Conservation (phyloP, 257 asterid species). For the Marsdenia floribunda region DNA sequence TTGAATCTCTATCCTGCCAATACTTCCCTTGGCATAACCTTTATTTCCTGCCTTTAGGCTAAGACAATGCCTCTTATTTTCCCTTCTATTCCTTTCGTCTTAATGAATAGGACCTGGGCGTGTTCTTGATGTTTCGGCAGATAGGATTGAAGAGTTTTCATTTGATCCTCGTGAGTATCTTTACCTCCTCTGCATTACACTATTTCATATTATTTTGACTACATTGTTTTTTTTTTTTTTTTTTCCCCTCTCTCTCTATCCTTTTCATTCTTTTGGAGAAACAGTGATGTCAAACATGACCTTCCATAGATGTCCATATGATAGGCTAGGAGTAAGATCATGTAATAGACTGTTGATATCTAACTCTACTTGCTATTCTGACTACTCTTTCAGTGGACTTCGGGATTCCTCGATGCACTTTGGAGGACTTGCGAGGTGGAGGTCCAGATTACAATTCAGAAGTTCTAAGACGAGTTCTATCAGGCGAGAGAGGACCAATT, state of each 20-base stretch:
- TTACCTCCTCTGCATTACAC: conserved; percentile 14
- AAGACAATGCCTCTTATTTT: neutral
- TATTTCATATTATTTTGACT: neutral
- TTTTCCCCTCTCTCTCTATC: neutral
- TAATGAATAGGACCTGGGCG: conserved; percentile 60
- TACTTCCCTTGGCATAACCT: neutral
- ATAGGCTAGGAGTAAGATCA: neutral
- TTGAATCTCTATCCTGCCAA: neutral
- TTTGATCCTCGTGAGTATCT: conserved; percentile 71
- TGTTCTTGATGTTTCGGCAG: conserved; percentile 56
- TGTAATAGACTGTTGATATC: neutral
- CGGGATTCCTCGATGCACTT: conserved; percentile 73
- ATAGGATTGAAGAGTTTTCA: conserved; percentile 50
- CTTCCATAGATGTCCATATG: neutral
- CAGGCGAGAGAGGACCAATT: conserved; percentile 70
- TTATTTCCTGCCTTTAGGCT: neutral
- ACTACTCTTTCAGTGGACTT: conserved; percentile 40
- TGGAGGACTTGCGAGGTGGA: conserved; percentile 63
- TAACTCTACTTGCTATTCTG: neutral
- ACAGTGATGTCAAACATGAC: neutral
- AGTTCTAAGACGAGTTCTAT: conserved; percentile 52
- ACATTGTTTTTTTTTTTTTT: no score
- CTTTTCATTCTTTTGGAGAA: neutral
- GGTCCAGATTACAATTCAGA: conserved; percentile 63
- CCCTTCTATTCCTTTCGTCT: neutral